These are phyloP conservation scores for Noccaea bulbosa DNA, from an alignment of 345 rosid species.

Conservation along the genomic window DNA sequence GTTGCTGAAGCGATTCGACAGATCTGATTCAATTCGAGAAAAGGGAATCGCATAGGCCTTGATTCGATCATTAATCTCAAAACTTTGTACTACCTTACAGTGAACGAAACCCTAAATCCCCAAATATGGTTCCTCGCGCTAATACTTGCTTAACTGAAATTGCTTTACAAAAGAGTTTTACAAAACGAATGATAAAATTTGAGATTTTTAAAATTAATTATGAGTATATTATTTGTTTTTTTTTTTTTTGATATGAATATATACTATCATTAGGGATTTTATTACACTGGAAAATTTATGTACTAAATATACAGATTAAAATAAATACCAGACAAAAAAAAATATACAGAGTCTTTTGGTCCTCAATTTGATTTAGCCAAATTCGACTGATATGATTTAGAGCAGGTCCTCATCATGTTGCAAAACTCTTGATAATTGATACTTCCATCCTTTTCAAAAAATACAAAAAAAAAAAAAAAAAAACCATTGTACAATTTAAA, in stretches of 20 bases:
- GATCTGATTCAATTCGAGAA: neutral
- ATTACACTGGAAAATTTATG: slow-evolving; percentile 26
- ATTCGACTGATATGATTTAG: slow-evolving; percentile 30
- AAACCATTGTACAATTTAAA: neutral
- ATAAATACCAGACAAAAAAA: neutral
- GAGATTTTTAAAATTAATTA: too few species aligned
- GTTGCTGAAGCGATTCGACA: too few species aligned
- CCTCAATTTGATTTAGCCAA: slow-evolving; percentile 28
- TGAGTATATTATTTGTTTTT: too few species aligned
- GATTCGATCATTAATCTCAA: neutral
- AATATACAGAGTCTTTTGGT: neutral
- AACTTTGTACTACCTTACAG: neutral
- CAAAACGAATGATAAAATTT: too few species aligned
- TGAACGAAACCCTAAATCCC: too few species aligned
- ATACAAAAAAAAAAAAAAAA: slow-evolving; percentile 6
- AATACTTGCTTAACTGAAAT: neutral
- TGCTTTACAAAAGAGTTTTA: neutral
- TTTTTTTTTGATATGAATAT: too few species aligned
- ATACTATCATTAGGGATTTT: too few species aligned
- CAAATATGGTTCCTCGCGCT: neutral
- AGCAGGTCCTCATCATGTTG: slow-evolving; percentile 70
- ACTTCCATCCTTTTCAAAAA: slow-evolving; percentile 65
- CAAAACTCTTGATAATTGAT: slow-evolving; percentile 92
- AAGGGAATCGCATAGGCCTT: too few species aligned
- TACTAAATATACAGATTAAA: neutral